phyloP scores from a whole-genome alignment of 768 basidiomycete genomes.

The Ramaria sp. region DNA sequence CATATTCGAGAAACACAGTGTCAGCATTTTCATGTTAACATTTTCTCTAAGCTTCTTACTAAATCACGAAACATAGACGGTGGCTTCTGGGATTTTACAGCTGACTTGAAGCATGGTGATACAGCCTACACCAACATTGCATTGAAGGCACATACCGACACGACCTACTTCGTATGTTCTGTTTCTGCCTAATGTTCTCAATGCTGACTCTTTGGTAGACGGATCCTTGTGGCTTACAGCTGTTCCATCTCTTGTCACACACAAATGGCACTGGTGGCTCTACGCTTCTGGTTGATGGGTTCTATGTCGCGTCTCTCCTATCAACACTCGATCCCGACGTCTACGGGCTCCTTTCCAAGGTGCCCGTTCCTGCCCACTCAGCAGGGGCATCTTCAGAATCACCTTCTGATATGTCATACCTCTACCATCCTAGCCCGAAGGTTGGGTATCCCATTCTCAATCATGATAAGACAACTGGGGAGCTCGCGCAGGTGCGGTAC shows the following conservation, averaged over 20 bases:
- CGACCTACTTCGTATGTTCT: constrained; percentile 53
- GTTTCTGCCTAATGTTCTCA: neutral
- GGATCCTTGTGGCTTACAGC: constrained; percentile 89
- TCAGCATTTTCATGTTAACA: constrained; percentile 15
- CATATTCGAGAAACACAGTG: constrained; percentile 86
- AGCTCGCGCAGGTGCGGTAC: constrained; percentile 76
- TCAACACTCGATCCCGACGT: constrained; percentile 58
- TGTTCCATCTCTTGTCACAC: constrained; percentile 88
- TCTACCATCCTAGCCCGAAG: constrained; percentile 48
- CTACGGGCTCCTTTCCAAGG: constrained; percentile 55
- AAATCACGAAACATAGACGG: constrained; percentile 46
- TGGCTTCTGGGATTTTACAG: constrained; percentile 94
- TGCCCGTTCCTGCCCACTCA: constrained; percentile 75
- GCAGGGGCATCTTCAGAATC: constrained; percentile 55
- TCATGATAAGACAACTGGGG: constrained; percentile 48
- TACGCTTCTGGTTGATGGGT: constrained; percentile 91
- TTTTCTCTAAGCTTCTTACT: neutral
- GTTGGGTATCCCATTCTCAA: constrained; percentile 61
- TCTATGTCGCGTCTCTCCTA: constrained; percentile 79
- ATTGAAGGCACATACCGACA: constrained; percentile 77
- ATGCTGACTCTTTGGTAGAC: constrained; percentile 35
- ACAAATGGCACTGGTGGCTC: constrained; percentile 74
- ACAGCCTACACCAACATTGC: constrained; percentile 88
- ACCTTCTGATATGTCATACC: constrained; percentile 2
- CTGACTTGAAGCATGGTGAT: constrained; percentile 83